phyloP scores from a whole-genome alignment of 805 yeast genomes.

The Candida vartiovaarae region DNA sequence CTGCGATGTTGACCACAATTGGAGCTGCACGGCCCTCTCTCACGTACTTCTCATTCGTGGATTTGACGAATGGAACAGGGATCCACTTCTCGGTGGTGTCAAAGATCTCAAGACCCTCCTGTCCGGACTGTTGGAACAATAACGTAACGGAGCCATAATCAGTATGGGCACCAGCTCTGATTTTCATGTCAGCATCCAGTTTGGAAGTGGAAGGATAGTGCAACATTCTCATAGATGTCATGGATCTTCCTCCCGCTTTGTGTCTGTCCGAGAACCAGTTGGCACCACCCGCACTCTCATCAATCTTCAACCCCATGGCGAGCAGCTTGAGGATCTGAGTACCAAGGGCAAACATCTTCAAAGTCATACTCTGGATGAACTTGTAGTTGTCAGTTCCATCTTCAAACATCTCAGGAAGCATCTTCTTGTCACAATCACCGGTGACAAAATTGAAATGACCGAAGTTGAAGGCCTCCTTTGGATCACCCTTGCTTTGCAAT shows the following conservation, averaged over 20 bases:
- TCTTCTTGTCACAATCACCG: constrained; percentile 35
- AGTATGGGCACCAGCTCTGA: constrained; percentile 82
- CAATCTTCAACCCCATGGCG: constrained; percentile 58
- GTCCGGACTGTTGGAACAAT: constrained; percentile 60
- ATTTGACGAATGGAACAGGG: constrained; percentile 54
- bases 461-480: constrained; percentile 67
- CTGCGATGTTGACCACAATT: constrained; percentile 72
- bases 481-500: constrained; percentile 38
- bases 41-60: constrained; percentile 27
- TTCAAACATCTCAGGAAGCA: constrained; percentile 47
- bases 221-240: constrained; percentile 61
- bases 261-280: constrained; percentile 64
- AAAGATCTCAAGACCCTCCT: constrained; percentile 66
- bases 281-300: constrained; percentile 41
- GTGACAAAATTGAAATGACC: constrained; percentile 43
- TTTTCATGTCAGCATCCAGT: constrained; percentile 41
- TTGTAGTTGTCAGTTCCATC: constrained; percentile 31
- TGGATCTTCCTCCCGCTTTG: constrained; percentile 42
- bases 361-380: constrained; percentile 32
- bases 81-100: constrained; percentile 52
- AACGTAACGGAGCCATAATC: constrained; percentile 76
- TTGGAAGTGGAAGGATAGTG: constrained; percentile 51
- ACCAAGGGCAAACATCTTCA: constrained; percentile 45
- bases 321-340: constrained; percentile 45
- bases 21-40: constrained; percentile 51